Conservation (phyloP, 169 alveolate species). For the Cryptosporidium bovis region DNA sequence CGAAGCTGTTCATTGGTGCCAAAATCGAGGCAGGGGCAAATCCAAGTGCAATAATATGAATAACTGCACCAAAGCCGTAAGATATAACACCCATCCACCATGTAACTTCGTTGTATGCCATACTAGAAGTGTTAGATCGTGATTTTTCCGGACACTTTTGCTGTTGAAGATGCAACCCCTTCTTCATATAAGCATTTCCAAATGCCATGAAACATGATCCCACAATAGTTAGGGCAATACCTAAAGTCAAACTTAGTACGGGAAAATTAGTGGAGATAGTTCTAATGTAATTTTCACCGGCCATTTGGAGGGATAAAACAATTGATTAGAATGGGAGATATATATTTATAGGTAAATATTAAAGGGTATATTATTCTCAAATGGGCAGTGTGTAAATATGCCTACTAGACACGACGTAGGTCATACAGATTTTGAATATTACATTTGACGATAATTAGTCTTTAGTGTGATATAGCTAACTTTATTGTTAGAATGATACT, state of each 20-base stretch:
- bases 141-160: slow-evolving; percentile 66
- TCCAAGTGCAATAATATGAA: slow-evolving; percentile 85
- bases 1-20: slow-evolving; percentile 87
- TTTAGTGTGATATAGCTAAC: slow-evolving; percentile 61
- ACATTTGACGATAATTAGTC: slow-evolving; percentile 63
- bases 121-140: slow-evolving; percentile 16
- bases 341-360: neutral
- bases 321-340: neutral
- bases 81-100: slow-evolving; percentile 84
- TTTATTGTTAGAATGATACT: slow-evolving; percentile 60
- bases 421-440: neutral
- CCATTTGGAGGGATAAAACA: neutral
- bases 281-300: slow-evolving; percentile 1
- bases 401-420: slow-evolving; percentile 53
- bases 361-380: neutral
- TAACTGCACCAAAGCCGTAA: slow-evolving; percentile 82
- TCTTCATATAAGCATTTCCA: slow-evolving; percentile 85
- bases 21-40: slow-evolving; percentile 88
- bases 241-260: slow-evolving; percentile 78
- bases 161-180: slow-evolving; percentile 80
- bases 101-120: slow-evolving; percentile 78
- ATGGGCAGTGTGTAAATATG: slow-evolving; percentile 8
- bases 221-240: slow-evolving; percentile 81
- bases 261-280: slow-evolving; percentile 53
- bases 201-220: slow-evolving; percentile 87